A percentile compares a stretch with the other conserved stretches of the same genome.
Evolutionary conservation across 495 filamentous ascomycete species (phyloP).

Genomic region (Penicillium paxilli): DNA sequence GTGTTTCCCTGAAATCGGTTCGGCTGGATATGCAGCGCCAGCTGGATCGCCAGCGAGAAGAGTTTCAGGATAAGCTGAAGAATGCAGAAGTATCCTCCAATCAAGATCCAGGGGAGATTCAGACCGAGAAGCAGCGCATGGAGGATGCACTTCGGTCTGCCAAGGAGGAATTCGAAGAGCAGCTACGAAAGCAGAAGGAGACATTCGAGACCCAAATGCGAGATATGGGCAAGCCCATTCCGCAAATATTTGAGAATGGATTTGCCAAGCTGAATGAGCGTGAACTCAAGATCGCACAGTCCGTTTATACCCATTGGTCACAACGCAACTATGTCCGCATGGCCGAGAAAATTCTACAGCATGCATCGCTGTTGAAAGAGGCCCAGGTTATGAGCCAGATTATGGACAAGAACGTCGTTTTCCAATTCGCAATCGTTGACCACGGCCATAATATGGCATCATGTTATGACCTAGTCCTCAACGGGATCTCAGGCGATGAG

Average conservation of each 20-base stretch:
- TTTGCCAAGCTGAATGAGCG: slow-evolving; percentile 62
- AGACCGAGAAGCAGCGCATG: slow-evolving; percentile 83
- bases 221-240: slow-evolving; percentile 56
- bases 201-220: slow-evolving; percentile 71
- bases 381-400: slow-evolving; percentile 98
- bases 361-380: slow-evolving; percentile 87
- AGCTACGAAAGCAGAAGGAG: slow-evolving; percentile 72
- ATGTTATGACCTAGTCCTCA: slow-evolving; percentile 93
- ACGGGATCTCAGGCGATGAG: slow-evolving; percentile 87
- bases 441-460: slow-evolving; percentile 85
- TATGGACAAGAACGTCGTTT: slow-evolving; percentile 90
- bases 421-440: slow-evolving; percentile 92
- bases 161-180: slow-evolving; percentile 84
- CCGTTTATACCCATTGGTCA: slow-evolving; percentile 72
- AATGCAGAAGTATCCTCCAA: slow-evolving; percentile 70
- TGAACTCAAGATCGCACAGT: slow-evolving; percentile 69
- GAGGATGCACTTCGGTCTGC: slow-evolving; percentile 74
- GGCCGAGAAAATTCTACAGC: slow-evolving; percentile 88
- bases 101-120: slow-evolving; percentile 80
- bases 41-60: slow-evolving; percentile 79
- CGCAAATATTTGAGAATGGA: slow-evolving; percentile 48
- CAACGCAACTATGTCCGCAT: slow-evolving; percentile 86
- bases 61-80: slow-evolving; percentile 79
- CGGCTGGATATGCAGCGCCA: slow-evolving; percentile 87
- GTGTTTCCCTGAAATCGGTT: slow-evolving; percentile 67